A percentile compares a stretch with the other conserved stretches of the same genome.
Evolutionary conservation across 2,329 filamentous ascomycete species (phyloP).

Genomic region (Ascochyta lentis): DNA sequence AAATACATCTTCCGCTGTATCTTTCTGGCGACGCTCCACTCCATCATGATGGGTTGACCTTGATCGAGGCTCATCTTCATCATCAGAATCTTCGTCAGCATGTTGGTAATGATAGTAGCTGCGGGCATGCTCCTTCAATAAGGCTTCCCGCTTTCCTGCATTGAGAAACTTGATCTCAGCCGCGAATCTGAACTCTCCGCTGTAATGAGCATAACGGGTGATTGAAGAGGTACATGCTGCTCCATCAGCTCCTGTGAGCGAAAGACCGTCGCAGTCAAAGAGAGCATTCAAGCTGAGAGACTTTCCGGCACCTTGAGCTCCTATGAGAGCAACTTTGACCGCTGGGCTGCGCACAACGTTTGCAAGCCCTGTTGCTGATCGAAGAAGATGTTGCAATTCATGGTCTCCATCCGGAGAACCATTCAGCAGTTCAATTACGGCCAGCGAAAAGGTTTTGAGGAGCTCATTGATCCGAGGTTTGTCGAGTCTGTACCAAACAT

Average conservation of each 20-base stretch:
- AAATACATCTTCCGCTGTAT: constrained; percentile 33
- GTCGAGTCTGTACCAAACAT: constrained; percentile 10
- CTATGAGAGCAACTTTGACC: constrained; percentile 26
- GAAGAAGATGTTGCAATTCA: constrained; percentile 22
- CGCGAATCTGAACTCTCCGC: constrained; percentile 1
- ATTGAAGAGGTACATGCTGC: constrained; percentile 28
- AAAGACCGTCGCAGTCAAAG: constrained; percentile 26
- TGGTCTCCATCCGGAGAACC: constrained; percentile 12
- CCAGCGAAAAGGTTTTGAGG: constrained; percentile 1
- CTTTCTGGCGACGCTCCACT: constrained; percentile 20
- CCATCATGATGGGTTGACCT: constrained; percentile 17
- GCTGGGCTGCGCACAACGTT: constrained; percentile 14
- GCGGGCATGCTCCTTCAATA: constrained; percentile 25
- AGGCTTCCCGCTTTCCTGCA: constrained; percentile 13
- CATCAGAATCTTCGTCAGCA: constrained; percentile 23
- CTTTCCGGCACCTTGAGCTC: constrained; percentile 34
- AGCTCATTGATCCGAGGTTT: neutral
- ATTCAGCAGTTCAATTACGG: neutral
- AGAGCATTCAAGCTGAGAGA: constrained; percentile 26
- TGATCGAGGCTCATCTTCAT: constrained; percentile 18
- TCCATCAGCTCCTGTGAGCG: constrained; percentile 29
- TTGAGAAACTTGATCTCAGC: constrained; percentile 27
- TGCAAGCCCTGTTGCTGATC: constrained; percentile 7
- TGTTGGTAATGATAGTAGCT: constrained; percentile 23
- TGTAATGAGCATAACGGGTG: constrained; percentile 17